A percentile compares a stretch with the other conserved stretches of the same genome.
Evolutionary conservation across 495 filamentous ascomycete species (phyloP).

Genomic region (Penicillium fimorum): DNA sequence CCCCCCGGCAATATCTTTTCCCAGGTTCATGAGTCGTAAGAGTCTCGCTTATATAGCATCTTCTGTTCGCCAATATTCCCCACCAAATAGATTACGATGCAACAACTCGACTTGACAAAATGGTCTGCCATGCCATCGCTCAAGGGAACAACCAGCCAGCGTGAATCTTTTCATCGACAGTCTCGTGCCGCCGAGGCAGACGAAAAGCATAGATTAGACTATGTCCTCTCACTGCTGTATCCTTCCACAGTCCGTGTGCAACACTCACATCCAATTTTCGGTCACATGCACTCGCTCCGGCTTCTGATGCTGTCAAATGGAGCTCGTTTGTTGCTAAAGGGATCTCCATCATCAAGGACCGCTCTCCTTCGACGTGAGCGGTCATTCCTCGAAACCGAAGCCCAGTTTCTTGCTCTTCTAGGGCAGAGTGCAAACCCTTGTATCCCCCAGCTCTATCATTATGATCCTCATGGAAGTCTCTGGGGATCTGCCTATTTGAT

Average conservation of each 20-base stretch:
- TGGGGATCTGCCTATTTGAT: slow-evolving; percentile 50
- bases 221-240: slow-evolving; percentile 41
- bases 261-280: slow-evolving; percentile 42
- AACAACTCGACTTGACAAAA: slow-evolving; percentile 16
- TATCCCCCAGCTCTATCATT: slow-evolving; percentile 52
- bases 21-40: not conserved
- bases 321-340: slow-evolving; percentile 51
- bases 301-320: slow-evolving; percentile 55
- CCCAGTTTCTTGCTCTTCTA: slow-evolving; percentile 50
- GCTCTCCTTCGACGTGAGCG: slow-evolving; percentile 59
- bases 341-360: slow-evolving; percentile 49
- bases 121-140: slow-evolving; percentile 13
- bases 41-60: not conserved
- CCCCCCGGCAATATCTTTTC: not conserved
- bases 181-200: slow-evolving; percentile 19
- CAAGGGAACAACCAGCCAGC: slow-evolving; percentile 5
- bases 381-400: slow-evolving; percentile 55
- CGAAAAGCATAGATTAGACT: slow-evolving; percentile 35
- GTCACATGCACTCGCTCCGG: slow-evolving; percentile 54
- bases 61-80: not conserved
- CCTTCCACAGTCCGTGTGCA: slow-evolving; percentile 41
- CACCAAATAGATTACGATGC: slow-evolving; percentile 2
- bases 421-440: slow-evolving; percentile 43
- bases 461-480: slow-evolving; percentile 39
- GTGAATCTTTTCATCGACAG: slow-evolving; percentile 15